phyloP scores from a whole-genome alignment of 805 yeast species.

The Wickerhamiella shivajii region DNA sequence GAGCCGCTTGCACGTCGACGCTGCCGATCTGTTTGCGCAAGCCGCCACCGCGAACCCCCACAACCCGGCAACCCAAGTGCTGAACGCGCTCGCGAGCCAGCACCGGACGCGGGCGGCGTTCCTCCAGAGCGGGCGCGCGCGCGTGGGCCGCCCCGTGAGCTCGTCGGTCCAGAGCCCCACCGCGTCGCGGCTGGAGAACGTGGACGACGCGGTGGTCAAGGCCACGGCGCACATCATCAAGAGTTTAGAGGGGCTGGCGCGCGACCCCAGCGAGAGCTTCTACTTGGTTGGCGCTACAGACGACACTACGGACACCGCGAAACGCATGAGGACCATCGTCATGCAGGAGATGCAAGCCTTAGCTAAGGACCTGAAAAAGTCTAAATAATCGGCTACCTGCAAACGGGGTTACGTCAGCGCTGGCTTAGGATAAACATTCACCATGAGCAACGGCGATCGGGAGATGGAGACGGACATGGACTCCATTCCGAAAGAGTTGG shows the following conservation, averaged over 20 bases:
- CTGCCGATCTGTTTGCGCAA: slow-evolving; percentile 25
- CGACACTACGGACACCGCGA: neutral
- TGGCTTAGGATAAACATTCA: too few relatives aligned
- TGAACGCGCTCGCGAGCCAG: slow-evolving; percentile 22
- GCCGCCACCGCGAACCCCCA: slow-evolving; percentile 19
- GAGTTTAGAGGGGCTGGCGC: slow-evolving; percentile 2
- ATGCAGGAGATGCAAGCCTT: slow-evolving; percentile 5
- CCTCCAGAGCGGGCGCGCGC: slow-evolving; percentile 15
- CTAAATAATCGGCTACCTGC: too few relatives aligned
- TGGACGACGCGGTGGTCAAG: too few relatives aligned
- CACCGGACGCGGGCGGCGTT: slow-evolving; percentile 24
- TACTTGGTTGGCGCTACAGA: slow-evolving; percentile 1
- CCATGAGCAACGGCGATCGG: too few relatives aligned
- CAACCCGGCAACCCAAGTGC: slow-evolving; percentile 22
- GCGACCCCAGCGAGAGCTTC: slow-evolving; percentile 4
- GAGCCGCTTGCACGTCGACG: slow-evolving; percentile 26
- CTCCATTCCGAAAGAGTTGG: too few relatives aligned
- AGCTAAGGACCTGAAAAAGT: slow-evolving; percentile 3
- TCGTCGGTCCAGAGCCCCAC: too few relatives aligned
- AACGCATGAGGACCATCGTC: slow-evolving; percentile 3
- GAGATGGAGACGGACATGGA: too few relatives aligned
- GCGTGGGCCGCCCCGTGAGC: slow-evolving; percentile 2
- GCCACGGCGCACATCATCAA: slow-evolving; percentile 3
- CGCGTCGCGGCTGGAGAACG: too few relatives aligned
- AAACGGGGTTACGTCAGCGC: too few relatives aligned